These are phyloP conservation scores for Phytophthora sojae DNA, from an alignment of 352 stramenopile species.

Conservation along the genomic window DNA sequence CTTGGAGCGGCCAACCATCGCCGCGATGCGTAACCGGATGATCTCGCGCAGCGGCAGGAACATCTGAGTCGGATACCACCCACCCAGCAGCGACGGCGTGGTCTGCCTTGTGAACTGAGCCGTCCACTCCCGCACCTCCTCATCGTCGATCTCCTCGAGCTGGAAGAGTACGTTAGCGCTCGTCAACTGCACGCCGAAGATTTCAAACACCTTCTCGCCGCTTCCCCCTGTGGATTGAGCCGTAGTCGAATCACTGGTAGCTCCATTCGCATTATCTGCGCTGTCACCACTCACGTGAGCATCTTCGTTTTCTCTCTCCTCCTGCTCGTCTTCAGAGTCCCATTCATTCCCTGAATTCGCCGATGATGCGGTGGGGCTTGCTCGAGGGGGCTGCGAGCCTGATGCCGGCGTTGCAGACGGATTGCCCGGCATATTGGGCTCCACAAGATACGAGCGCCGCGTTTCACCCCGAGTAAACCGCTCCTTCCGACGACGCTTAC, in stretches of 20 bases:
- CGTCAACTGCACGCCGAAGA: conserved; percentile 77
- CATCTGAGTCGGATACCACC: conserved; percentile 86
- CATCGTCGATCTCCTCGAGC: conserved; percentile 75
- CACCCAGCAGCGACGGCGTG: conserved; percentile 64
- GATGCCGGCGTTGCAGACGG: conserved; percentile 7
- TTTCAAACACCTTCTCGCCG: conserved; percentile 59
- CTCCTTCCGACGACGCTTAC: conserved; percentile 73
- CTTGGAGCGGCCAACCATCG: conserved; percentile 73
- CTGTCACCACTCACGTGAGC: conserved; percentile 25
- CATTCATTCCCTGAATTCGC: conserved; percentile 45
- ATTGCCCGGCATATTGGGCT: conserved; percentile 30
- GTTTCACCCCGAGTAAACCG: conserved; percentile 72
- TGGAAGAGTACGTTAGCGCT: conserved; percentile 82
- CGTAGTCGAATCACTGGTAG: conserved; percentile 1
- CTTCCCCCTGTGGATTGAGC: background rate
- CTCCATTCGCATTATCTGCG: conserved; percentile 30
- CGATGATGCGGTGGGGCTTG: conserved; percentile 23
- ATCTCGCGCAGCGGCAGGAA: conserved; percentile 83
- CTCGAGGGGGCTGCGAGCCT: conserved; percentile 10
- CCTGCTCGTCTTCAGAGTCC: conserved; percentile 59
- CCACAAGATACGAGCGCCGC: conserved; percentile 63
- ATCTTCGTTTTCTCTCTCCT: conserved; percentile 43
- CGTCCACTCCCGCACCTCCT: conserved; percentile 66
- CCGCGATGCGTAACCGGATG: conserved; percentile 75
- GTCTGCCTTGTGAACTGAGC: conserved; percentile 54